phyloP scores from a whole-genome alignment of 768 basidiomycete genomes.

The Flagelloscypha sp. region DNA sequence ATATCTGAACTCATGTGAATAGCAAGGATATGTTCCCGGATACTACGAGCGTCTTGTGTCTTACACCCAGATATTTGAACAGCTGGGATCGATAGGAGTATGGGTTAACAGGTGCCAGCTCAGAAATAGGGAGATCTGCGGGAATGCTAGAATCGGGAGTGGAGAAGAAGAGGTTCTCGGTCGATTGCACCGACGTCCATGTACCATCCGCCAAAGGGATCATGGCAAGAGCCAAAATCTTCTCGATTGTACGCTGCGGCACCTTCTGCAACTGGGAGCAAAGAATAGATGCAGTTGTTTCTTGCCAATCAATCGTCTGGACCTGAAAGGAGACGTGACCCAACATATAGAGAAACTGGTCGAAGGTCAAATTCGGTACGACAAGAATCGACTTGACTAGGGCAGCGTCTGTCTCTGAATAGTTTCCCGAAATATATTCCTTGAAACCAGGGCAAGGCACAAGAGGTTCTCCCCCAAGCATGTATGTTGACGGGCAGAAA shows the following conservation, averaged over 20 bases:
- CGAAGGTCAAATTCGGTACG: neutral
- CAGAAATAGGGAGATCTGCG: neutral
- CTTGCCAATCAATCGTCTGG: neutral
- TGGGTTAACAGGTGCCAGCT: no score
- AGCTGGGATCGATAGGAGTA: no score
- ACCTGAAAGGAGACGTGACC: neutral
- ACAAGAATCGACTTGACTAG: neutral
- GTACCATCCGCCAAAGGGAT: neutral
- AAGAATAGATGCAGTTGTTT: neutral
- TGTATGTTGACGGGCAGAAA: neutral
- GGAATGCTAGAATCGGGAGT: neutral
- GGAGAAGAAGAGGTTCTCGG: neutral
- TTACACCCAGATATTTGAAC: no score
- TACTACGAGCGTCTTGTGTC: no score
- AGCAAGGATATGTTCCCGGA: no score
- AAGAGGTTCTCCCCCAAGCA: neutral
- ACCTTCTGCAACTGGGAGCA: neutral
- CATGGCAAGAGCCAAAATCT: neutral
- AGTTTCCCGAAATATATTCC: neutral
- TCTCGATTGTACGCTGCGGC: neutral
- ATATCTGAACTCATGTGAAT: no score
- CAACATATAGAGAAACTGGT: no score
- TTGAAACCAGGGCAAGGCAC: neutral
- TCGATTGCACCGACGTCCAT: neutral
- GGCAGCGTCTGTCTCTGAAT: neutral